Evolutionary conservation across 2,329 filamentous ascomycete species (phyloP), one percentile per base, ranked within the genome.

Genomic region (Polytolypa hystricis): DNA sequence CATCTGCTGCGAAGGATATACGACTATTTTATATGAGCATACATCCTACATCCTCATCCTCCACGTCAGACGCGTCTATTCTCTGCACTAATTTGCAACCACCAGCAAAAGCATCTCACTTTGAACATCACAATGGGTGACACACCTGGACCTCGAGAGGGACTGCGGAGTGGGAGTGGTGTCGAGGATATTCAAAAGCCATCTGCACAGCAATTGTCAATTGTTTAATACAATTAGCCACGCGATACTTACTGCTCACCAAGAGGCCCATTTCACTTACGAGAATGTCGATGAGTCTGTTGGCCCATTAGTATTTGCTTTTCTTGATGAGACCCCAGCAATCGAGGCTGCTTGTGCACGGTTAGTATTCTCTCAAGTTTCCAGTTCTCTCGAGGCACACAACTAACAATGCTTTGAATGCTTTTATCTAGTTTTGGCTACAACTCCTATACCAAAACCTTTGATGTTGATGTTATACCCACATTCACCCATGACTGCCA

Each of bases 141-240:
- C 27, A 23, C 23, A 23, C 14, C 23, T 39, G 25, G n/a, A 35
- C 11, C 9, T 29, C 30, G 30, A 29, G 25, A 35, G 11, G 37
- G 26, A 29, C 26, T 35, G n/a, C 31, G 32, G 26, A 36, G 38
- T 19, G 15, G 17, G 15, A 19, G 11, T 17, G 15, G 20, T 11
- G 18, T 5, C 27, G 20, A 33, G n/a, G 11, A 34, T 11, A 30
- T 26, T 14, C 9, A 21, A 15, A 6, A 25, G 10, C 33, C 16
- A n/a, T 31, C 33, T 29, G 38, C 30, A 30, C 34, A 41, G 35
- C n/a, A n/a, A n/a, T n/a, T n/a, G n/a, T n/a, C 34, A 37, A 17
- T 19, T 41, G 17, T 34, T 41, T 15, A 30, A 30, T 18, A 30
- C 20, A 12, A 34, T 41, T 14, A 41, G n/a, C 6, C 16, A 30